phyloP scores from a whole-genome alignment of 306 rosid species.

The Gleditsia sinensis region DNA sequence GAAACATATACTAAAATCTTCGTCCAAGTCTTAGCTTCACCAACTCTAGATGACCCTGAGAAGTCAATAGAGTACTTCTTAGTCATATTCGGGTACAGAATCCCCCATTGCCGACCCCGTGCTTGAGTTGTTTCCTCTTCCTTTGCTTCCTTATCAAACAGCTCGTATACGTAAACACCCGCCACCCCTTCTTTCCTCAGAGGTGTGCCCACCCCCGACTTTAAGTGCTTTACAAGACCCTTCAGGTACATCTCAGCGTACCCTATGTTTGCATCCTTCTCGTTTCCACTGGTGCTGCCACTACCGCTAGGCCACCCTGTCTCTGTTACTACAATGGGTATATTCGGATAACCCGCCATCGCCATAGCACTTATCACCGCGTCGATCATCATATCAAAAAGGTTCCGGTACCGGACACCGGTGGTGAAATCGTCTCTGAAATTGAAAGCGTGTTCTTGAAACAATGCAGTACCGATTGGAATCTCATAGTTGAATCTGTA shows the following conservation, averaged over 20 bases:
- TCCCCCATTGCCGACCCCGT: conserved; percentile 64
- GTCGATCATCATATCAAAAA: conserved; percentile 83
- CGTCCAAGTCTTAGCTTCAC: background rate
- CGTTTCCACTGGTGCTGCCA: conserved; percentile 29
- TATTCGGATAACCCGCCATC: conserved; percentile 54
- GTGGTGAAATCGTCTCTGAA: conserved; percentile 78
- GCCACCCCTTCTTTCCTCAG: conserved; percentile 66
- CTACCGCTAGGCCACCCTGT: conserved; percentile 87
- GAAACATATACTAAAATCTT: background rate
- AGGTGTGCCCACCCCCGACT: conserved; percentile 71
- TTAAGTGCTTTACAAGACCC: conserved; percentile 64
- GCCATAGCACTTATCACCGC: conserved; percentile 71
- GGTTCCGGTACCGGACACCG: conserved; percentile 79
- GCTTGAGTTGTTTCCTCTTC: conserved; percentile 22
- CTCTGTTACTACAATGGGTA: conserved; percentile 74
- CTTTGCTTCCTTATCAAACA: conserved; percentile 57
- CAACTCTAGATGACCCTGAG: conserved; percentile 38
- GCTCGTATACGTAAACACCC: conserved; percentile 63
- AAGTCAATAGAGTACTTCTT: conserved; percentile 62
- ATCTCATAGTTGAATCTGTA: conserved; percentile 63
- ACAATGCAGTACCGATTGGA: conserved; percentile 72
- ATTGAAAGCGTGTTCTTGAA: conserved; percentile 65
- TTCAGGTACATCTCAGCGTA: conserved; percentile 76
- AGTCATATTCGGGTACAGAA: conserved; percentile 66
- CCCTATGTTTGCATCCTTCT: conserved; percentile 62